A percentile compares a stretch with the other conserved stretches of the same genome.
Evolutionary conservation across 2,329 filamentous ascomycete genomes (phyloP).

Genomic region (Fusarium clavum): DNA sequence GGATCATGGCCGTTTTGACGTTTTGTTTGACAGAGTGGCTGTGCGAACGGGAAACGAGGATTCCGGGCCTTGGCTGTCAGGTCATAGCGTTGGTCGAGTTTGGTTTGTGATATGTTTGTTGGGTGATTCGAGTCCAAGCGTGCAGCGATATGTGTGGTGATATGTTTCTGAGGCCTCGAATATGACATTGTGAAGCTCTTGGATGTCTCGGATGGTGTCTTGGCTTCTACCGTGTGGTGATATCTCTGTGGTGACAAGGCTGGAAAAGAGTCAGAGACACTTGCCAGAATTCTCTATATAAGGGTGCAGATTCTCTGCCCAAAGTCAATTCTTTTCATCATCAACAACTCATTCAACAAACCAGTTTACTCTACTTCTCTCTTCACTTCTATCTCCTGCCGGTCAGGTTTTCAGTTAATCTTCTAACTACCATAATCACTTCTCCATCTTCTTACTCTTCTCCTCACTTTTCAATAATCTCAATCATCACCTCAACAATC

Average conservation of each 20-base stretch:
- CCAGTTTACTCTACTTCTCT: neutral
- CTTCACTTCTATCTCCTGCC: constrained; percentile 5
- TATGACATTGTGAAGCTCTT: constrained; percentile 1
- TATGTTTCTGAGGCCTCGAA: constrained; percentile 1
- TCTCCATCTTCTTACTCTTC: neutral
- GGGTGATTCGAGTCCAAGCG: neutral
- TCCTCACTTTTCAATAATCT: neutral
- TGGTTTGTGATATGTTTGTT: constrained; percentile 4
- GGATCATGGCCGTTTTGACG: neutral
- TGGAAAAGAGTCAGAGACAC: neutral
- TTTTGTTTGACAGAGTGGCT: constrained; percentile 24
- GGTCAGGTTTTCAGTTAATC: constrained; percentile 12
- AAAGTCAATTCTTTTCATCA: neutral
- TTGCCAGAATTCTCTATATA: constrained; percentile 1
- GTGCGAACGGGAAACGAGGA: constrained; percentile 14
- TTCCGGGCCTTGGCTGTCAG: constrained; percentile 12
- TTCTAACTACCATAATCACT: neutral
- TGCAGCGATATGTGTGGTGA: neutral
- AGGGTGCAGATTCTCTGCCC: neutral
- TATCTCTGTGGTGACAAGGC: neutral
- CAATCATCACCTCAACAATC: neutral
- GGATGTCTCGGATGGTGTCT: constrained; percentile 9
- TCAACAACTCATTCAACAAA: neutral
- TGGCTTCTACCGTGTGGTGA: neutral
- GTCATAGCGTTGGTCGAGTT: constrained; percentile 51